phyloP scores from a whole-genome alignment of 139 green algal species.

The Closterium sp. region DNA sequence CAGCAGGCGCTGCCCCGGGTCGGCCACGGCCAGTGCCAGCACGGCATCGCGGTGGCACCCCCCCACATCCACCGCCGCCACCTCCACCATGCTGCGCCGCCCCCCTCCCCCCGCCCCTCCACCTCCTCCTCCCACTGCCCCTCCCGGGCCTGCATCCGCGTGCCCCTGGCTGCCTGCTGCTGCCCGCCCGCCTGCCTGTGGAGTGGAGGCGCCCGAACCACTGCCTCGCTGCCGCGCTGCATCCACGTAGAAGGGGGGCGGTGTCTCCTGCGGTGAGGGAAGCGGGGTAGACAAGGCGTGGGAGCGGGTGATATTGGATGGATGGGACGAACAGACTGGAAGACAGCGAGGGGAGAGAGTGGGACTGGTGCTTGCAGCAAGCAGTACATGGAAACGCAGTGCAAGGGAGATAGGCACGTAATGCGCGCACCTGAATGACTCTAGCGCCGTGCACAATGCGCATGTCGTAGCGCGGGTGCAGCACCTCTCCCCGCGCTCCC shows the following conservation, averaged over 20 bases:
- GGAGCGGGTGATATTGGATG: not conserved
- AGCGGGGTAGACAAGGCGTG: not conserved
- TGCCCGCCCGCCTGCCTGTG: not conserved
- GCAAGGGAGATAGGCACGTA: too few relatives aligned
- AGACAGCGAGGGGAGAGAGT: too few relatives aligned
- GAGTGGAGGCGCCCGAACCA: not conserved
- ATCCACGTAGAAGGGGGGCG: not conserved
- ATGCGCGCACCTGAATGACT: too few relatives aligned
- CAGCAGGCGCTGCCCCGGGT: conserved; percentile 63
- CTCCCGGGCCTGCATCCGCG: not conserved
- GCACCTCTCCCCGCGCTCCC: too few relatives aligned
- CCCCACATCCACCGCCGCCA: conserved; percentile 22
- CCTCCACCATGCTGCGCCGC: conserved; percentile 9
- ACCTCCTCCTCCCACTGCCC: conserved; percentile 3
- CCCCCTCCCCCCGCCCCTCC: not conserved
- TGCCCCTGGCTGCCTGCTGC: too few relatives aligned
- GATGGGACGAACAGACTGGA: not conserved
- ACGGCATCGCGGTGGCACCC: conserved; percentile 50
- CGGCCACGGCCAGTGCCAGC: conserved; percentile 20
- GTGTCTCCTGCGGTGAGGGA: not conserved
- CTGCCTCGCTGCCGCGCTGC: too few relatives aligned
- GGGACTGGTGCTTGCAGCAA: too few relatives aligned
- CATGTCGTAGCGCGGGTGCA: not conserved
- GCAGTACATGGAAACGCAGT: too few relatives aligned
- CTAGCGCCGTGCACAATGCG: too few relatives aligned